Evolutionary conservation across 805 yeast species (phyloP), one percentile per base, ranked within the genome.

Genomic region (Saccharomycopsis amapae): DNA sequence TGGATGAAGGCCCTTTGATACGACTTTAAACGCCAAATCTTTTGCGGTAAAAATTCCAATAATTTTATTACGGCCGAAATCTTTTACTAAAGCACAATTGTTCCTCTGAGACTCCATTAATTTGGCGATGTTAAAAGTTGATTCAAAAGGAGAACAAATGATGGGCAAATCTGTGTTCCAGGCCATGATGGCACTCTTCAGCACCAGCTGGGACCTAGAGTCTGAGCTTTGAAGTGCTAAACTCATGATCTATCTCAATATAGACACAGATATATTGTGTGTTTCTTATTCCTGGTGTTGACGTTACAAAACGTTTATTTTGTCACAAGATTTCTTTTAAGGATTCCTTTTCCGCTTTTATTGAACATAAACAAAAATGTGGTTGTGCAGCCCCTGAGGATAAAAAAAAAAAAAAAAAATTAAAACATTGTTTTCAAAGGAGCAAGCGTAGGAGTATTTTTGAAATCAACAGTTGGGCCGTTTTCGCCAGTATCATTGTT

Each of bases 401-500:
- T 15, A 18, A 12, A 12, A 34, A 12, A 12, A 15, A 34, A 15
- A 12, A 15, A 15, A 10, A 26, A 19, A 18, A n/a, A 15, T 37
- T 28, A 45, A 26, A 31, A 37, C 37, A 69, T 78, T 35, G 85
- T 76, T 30, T 81, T 70, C 71, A 76, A 78, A 35, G 75, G 66
- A 48, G 68, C 61, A 53, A 74, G 58, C 4, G 71, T 63, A 53
- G 79, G 76, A 26, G 85, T 76, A 4, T 62, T 59, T 43, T 75
- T 71, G 65, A 70, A 72, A 55, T 41, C 38, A 17, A 40, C 20
- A 26, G 33, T 25, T 31, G 51, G 52, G 17, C 50, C 50, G 22
- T 31, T 31, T 6, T 33, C 38, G 0, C 87, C 87, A 0, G 87
- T 81, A 56, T 81, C 87, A 55, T 81, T 79, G 52, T 79, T 78